phyloP scores from a whole-genome alignment of 805 yeast genomes.

The Sugiyamaella chiloensis region DNA sequence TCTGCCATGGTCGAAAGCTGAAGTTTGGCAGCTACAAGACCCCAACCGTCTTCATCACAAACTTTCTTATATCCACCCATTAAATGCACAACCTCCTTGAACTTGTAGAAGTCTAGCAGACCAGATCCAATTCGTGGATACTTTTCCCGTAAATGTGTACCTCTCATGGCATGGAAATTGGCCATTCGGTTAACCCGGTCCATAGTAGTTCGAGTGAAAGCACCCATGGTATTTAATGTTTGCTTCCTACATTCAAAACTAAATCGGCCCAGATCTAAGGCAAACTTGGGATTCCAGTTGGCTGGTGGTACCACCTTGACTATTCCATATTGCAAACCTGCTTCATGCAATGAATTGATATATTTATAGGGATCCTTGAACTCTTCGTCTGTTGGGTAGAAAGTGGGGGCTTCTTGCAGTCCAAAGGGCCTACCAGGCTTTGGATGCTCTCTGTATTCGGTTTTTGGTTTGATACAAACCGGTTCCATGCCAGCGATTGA shows the following conservation, averaged over 20 bases:
- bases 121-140: constrained; percentile 28
- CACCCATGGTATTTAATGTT: constrained; percentile 35
- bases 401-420: constrained; percentile 50
- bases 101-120: constrained; percentile 30
- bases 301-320: constrained; percentile 67
- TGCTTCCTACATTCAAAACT: constrained; percentile 35
- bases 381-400: constrained; percentile 53
- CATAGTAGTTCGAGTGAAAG: constrained; percentile 31
- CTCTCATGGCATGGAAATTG: constrained; percentile 32
- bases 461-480: constrained; percentile 17
- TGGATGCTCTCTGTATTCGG: constrained; percentile 19
- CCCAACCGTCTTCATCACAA: constrained; percentile 15
- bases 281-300: constrained; percentile 40
- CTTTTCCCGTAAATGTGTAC: constrained; percentile 14
- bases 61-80: constrained; percentile 31
- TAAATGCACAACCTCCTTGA: constrained; percentile 29
- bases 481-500: constrained; percentile 15
- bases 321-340: constrained; percentile 68
- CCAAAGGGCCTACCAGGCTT: constrained; percentile 31
- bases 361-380: constrained; percentile 64
- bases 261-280: constrained; percentile 33
- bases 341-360: constrained; percentile 48
- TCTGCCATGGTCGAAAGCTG: constrained; percentile 16
- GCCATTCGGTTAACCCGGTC: constrained; percentile 35
- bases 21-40: constrained; percentile 12